Evolutionary conservation across 2,329 filamentous ascomycete species (phyloP), one percentile per base, ranked within the genome.

Genomic region (Ascochyta koolunga): DNA sequence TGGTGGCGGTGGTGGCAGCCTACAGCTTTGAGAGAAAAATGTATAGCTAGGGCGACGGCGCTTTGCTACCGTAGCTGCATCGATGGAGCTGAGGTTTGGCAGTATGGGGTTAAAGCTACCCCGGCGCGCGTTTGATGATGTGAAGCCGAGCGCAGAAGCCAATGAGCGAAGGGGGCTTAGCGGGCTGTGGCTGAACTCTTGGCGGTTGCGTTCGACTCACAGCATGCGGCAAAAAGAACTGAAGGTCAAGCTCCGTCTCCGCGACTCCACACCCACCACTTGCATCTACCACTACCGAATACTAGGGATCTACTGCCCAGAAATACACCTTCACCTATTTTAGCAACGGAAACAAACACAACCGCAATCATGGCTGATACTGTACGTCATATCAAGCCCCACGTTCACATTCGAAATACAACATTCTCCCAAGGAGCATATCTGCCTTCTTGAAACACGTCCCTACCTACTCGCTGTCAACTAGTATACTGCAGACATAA

Each of bases 321-420:
- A 18, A 38, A 25, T n/a, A 41, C 50, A 54, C 32, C 36, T 46
- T 31, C 33, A 51, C 42, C n/a, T 11, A 32, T 22, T 36, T 50
- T 42, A 44, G 32, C 16, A 46, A 41, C 54, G 33, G 22, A 31
- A 35, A 41, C 56, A 22, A 44, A 65, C 50, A 46, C 56, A 63
- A 72, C 67, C 75, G 76, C 78, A 78, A 81, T 76, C 76, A 83
- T 83, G 81, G 79, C 80, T 66, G 81, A 81, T 65, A 68, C 65
- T 60, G 71, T 74, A 73, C 66, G 71, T 74, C 61, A 65, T 57
- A 47, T 44, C 27, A 18, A 50, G 52, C 67, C 66, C 66, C 65
- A 61, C 64, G 53, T 62, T 53, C 50, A 41, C 62, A 40, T 50
- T 61, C 56, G 61, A 64, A 65, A 61, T 65, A 51, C 58, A 62